phyloP scores from a whole-genome alignment of 805 yeast species.

The Wickerhamomyces xylosicus region DNA sequence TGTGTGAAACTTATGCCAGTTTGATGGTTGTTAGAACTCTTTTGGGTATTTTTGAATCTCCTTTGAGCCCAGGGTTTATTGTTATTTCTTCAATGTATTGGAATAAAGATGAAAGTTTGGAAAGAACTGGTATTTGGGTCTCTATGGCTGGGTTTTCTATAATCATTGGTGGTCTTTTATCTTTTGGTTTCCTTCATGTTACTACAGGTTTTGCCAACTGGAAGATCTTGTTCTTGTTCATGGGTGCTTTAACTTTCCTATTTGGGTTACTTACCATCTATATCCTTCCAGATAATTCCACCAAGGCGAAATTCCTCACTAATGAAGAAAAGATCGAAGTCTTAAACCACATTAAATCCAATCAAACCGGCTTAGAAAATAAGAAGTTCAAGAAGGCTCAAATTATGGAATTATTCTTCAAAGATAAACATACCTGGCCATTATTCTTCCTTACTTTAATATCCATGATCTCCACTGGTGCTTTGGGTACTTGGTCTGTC shows the following conservation, averaged over 20 bases:
- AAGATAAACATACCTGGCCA: conserved; percentile 41
- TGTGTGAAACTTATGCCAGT: conserved; percentile 40
- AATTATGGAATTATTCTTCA: conserved; percentile 29
- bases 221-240: conserved; percentile 49
- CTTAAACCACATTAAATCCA: conserved; percentile 30
- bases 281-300: conserved; percentile 41
- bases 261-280: conserved; percentile 37
- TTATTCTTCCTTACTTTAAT: conserved; percentile 31
- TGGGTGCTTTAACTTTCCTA: conserved; percentile 41
- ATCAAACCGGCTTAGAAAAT: conserved; percentile 40
- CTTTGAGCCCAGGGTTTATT: conserved; percentile 46
- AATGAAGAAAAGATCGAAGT: conserved; percentile 30
- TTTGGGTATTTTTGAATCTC: conserved; percentile 44
- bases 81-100: conserved; percentile 56
- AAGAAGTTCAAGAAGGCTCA: conserved; percentile 31
- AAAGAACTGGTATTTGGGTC: conserved; percentile 46
- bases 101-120: conserved; percentile 39
- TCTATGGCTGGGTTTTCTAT: conserved; percentile 45
- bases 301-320: conserved; percentile 24
- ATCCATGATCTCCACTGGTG: conserved; percentile 42
- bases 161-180: conserved; percentile 34
- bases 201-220: conserved; percentile 36
- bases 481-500: conserved; percentile 25
- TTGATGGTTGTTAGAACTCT: conserved; percentile 45
- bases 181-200: conserved; percentile 46